Conservation (phyloP, 2,329 filamentous ascomycete species). For the Cercospora berteroae region DNA sequence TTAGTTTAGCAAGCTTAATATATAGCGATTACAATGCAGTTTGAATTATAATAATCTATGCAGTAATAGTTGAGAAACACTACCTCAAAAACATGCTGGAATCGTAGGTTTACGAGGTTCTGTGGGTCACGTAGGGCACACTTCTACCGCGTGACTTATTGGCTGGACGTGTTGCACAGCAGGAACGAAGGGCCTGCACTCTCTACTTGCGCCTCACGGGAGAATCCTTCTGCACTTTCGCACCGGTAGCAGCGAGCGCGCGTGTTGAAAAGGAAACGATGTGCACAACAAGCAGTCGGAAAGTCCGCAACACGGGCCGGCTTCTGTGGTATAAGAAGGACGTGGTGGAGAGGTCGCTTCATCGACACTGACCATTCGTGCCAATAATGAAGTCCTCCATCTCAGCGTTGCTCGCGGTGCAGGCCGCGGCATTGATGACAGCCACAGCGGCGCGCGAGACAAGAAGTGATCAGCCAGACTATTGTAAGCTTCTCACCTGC, state of each 20-base stretch:
- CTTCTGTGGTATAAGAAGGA: neutral
- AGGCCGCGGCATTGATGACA: neutral
- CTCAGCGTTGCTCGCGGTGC: neutral
- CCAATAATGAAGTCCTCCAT: neutral
- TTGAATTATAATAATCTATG: too few species aligned
- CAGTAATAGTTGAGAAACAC: too few species aligned
- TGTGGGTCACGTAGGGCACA: too few species aligned
- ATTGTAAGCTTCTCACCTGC: neutral
- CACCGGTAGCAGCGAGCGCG: neutral
- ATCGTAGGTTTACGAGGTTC: too few species aligned
- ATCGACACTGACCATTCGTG: neutral
- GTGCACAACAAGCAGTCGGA: neutral
- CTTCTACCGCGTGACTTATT: neutral
- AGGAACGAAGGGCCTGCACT: neutral
- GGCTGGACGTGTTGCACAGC: neutral
- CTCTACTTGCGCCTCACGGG: too few species aligned
- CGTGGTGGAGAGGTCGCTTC: neutral
- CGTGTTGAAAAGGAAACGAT: neutral
- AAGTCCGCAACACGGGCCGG: neutral
- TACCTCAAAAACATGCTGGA: too few species aligned
- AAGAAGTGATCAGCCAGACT: neutral
- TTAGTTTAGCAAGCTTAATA: too few species aligned
- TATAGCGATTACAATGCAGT: too few species aligned
- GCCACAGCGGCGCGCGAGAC: neutral
- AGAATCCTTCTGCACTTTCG: too few species aligned